Evolutionary conservation across 495 filamentous ascomycete genomes (phyloP).

Genomic region (Penicillium soppii): DNA sequence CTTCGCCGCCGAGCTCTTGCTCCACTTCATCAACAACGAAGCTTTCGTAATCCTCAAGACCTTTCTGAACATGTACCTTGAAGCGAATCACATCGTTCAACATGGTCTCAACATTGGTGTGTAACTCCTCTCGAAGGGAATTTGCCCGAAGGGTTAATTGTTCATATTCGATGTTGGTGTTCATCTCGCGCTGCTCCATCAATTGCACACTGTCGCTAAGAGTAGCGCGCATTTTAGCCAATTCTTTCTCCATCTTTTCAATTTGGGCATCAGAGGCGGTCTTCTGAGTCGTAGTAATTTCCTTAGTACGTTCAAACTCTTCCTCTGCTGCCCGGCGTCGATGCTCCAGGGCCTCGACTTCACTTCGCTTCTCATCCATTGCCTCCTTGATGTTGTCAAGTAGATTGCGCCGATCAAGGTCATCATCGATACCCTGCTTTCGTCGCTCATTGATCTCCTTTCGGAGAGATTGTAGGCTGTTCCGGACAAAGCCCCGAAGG

Average conservation of each 20-base stretch:
- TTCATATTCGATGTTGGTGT: conserved; percentile 94
- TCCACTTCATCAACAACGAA: conserved; percentile 91
- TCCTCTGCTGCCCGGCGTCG: conserved; percentile 80
- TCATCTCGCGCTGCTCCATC: conserved; percentile 95
- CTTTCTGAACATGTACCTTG: conserved; percentile 94
- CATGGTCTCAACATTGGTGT: conserved; percentile 94
- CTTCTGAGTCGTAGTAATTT: conserved; percentile 84
- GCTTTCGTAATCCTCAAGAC: conserved; percentile 85
- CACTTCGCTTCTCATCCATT: conserved; percentile 87
- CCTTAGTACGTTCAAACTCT: conserved; percentile 91
- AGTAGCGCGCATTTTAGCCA: conserved; percentile 84
- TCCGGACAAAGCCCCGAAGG: conserved; percentile 76
- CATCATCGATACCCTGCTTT: conserved; percentile 75
- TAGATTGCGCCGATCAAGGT: conserved; percentile 87
- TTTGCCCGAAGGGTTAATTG: conserved; percentile 83
- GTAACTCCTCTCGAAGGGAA: conserved; percentile 84
- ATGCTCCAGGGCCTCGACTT: conserved; percentile 90
- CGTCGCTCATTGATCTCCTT: conserved; percentile 88
- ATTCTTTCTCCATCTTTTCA: conserved; percentile 96
- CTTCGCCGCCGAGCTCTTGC: conserved; percentile 66
- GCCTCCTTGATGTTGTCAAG: conserved; percentile 91
- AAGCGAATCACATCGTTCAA: conserved; percentile 97
- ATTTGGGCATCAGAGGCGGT: conserved; percentile 86
- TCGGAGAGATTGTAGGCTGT: conserved; percentile 69
- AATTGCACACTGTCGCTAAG: conserved; percentile 86